Percentiles rank a stretch among this genome's conserved stretches.
These are phyloP conservation scores for Hansfordia pulvinata DNA, from an alignment of 2,329 filamentous ascomycete species.

Conservation along the genomic window DNA sequence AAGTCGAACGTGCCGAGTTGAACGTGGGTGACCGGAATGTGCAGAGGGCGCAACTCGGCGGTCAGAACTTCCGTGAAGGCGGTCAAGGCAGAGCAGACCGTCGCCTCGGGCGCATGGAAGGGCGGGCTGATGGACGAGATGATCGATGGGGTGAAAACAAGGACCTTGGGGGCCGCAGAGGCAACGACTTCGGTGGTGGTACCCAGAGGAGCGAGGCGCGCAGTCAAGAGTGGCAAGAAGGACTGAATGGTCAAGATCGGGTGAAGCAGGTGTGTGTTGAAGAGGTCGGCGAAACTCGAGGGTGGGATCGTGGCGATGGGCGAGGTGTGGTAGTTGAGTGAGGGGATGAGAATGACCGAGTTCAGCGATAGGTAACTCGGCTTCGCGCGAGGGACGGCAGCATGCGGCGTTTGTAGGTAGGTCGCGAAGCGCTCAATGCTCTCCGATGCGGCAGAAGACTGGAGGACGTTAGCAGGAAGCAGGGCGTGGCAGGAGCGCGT, in stretches of 20 bases:
- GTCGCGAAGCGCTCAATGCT: constrained; percentile 60
- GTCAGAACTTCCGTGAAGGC: constrained; percentile 73
- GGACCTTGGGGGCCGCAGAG: constrained; percentile 58
- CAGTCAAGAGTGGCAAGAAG: constrained; percentile 68
- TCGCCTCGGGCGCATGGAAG: constrained; percentile 75
- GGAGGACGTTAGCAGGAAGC: constrained; percentile 6
- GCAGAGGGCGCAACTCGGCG: constrained; percentile 63
- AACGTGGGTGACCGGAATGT: constrained; percentile 72
- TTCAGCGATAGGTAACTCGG: constrained; percentile 65
- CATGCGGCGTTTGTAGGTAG: constrained; percentile 61
- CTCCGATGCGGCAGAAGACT: constrained; percentile 55
- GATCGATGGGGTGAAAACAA: constrained; percentile 69
- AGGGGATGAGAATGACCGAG: constrained; percentile 73
- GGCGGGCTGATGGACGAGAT: constrained; percentile 68
- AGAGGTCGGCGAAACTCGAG: constrained; percentile 73
- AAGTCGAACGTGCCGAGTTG: constrained; percentile 89
- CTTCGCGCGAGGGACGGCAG: constrained; percentile 62
- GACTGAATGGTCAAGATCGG: constrained; percentile 81
- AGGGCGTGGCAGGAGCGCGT: not conserved
- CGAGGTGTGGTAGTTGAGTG: constrained; percentile 65
- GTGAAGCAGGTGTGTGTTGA: constrained; percentile 84
- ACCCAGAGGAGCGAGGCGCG: constrained; percentile 31
- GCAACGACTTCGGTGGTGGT: too few relatives aligned
- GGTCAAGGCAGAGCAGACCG: constrained; percentile 73
- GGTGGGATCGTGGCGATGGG: constrained; percentile 77